A percentile compares a stretch with the other conserved stretches of the same genome.
Conservation (phyloP, 352 stramenopile genomes). For the Globisporangium uncinulatum region DNA sequence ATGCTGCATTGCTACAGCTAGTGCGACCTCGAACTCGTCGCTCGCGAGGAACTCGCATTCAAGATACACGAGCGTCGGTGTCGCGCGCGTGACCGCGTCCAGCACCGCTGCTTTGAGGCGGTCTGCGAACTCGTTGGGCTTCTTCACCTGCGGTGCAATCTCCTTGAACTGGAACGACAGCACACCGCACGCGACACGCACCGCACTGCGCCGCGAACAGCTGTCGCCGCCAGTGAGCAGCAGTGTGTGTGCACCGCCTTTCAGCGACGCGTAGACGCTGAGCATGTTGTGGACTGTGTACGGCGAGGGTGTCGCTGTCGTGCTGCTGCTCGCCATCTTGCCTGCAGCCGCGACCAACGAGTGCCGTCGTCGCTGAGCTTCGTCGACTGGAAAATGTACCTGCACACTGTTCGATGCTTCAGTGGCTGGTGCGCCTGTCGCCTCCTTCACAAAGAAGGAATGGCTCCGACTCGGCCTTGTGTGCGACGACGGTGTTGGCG, state of each 20-base stretch:
- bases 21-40: conserved; percentile 27
- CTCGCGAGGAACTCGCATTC: conserved; percentile 44
- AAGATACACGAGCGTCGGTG: conserved; percentile 44
- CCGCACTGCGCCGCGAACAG: conserved; percentile 30
- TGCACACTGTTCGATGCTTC: background rate
- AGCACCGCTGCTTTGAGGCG: conserved; percentile 44
- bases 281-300: conserved; percentile 42
- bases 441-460: background rate
- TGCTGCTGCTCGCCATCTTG: conserved; percentile 21
- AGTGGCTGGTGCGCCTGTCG: background rate
- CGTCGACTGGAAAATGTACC: background rate
- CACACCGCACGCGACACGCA: conserved; percentile 42
- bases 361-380: conserved; percentile 8
- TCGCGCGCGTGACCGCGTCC: conserved; percentile 37
- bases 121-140: conserved; percentile 29
- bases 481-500: background rate
- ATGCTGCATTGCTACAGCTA: conserved; percentile 36
- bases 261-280: conserved; percentile 43
- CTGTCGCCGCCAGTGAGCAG: conserved; percentile 39
- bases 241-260: conserved; percentile 31
- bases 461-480: background rate
- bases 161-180: conserved; percentile 56
- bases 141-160: conserved; percentile 20
- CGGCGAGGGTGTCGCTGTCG: conserved; percentile 21
- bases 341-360: conserved; percentile 21